Evolutionary conservation across 2,329 filamentous ascomycete genomes (phyloP), one percentile per base, ranked within the genome.

Genomic region (Scytalidium sp.): DNA sequence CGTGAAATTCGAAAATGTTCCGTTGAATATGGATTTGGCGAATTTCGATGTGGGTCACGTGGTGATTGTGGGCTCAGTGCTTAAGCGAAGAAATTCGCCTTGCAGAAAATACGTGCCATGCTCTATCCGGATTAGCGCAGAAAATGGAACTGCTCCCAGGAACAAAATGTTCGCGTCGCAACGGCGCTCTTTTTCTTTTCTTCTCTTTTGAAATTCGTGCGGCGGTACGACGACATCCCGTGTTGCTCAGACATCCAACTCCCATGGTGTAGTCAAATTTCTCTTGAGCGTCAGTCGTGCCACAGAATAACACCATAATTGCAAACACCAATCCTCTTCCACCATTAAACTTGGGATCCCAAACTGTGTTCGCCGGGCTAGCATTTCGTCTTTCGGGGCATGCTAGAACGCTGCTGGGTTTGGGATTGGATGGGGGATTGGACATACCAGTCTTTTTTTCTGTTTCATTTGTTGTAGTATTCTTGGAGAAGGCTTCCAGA

Each of bases 241-340:
- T 64, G 63, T 66, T 65, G 56, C 63, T 65, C 61, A 59, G 58
- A 57, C 59, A 61, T 59, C 63, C 58, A 29, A 52, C 45, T 51
- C 49, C 58, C 43, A 63, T 64, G 62, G 54, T 63, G 60, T 54
- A 39, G 56, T 59, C 55, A 61, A 62, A 59, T 46, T 22, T 52
- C 50, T 53, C 46, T 52, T 53, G 62, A 66, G 65, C 57, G 65
- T 67, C 65, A 64, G 56, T 58, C 52, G 53, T 57, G 50, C 53
- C 60, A 64, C 64, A 67, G 65, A 75, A 57, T 50, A 58, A 72
- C 71, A 72, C 79, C 11, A 36, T 78, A 88, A 93, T 93, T 91
- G 87, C 87, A 89, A 75, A 69, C 76, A 71, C 75, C 51, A 36
- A 36, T 15, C 15, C 13, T 36, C 17, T n/a, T 36, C 32, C 32